A percentile compares a stretch with the other conserved stretches of the same genome.
Evolutionary conservation across 805 yeast species (phyloP).

Genomic region (Starmera caribaea): DNA sequence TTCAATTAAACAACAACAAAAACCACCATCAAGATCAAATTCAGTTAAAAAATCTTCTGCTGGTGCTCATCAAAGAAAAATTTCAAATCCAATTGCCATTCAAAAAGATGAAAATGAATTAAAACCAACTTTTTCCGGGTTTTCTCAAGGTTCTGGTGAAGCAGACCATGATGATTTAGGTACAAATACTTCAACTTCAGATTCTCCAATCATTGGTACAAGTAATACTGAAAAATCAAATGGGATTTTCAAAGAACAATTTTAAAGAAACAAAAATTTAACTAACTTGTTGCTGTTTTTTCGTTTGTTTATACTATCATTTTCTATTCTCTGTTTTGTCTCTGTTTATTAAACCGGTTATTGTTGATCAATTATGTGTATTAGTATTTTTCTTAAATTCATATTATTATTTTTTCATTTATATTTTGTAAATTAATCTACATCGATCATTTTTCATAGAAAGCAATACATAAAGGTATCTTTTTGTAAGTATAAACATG

Average conservation of each 20-base stretch:
- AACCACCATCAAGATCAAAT: slow-evolving; percentile 1
- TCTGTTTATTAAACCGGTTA: too few relatives aligned
- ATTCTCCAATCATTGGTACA: slow-evolving; percentile 3
- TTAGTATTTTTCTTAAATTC: too few relatives aligned
- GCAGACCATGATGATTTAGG: slow-evolving; percentile 9
- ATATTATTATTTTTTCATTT: too few relatives aligned
- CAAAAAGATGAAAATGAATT: slow-evolving; percentile 10
- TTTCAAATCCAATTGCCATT: too few relatives aligned
- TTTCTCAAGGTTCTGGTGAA: slow-evolving; percentile 34
- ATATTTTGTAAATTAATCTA: too few relatives aligned
- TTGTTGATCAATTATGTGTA: too few relatives aligned
- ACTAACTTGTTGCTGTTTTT: background rate
- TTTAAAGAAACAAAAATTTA: slow-evolving; percentile 4
- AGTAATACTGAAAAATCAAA: slow-evolving; percentile 9
- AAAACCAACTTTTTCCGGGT: slow-evolving; percentile 30
- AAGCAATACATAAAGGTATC: too few relatives aligned
- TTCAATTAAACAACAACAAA: background rate
- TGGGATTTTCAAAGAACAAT: slow-evolving; percentile 20
- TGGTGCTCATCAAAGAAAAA: background rate
- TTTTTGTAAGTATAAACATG: too few relatives aligned
- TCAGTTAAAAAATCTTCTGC: background rate
- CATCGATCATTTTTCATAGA: too few relatives aligned
- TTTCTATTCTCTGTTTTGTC: background rate
- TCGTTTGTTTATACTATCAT: background rate
- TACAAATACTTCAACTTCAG: slow-evolving; percentile 2